Evolutionary conservation across 1,284 basidiomycete genomes (phyloP), one percentile per base, ranked within the genome.

Genomic region (Coniferiporia sulphurascens): DNA sequence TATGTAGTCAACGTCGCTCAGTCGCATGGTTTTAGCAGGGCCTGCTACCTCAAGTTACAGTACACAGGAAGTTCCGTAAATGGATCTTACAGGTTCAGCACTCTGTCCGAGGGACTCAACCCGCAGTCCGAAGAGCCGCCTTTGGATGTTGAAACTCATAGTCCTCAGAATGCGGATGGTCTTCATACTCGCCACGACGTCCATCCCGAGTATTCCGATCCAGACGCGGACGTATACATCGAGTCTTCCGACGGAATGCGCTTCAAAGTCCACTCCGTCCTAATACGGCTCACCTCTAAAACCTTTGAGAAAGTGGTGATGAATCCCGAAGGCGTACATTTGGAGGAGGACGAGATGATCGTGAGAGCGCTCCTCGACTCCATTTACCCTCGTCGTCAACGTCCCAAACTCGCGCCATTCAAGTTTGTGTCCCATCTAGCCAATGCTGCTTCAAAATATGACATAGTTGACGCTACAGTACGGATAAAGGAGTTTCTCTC

Each of bases 211-310:
- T 43, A 43, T 13, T 67, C 69, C 7, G 41, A 43, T 7, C 41
- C 41, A 13, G 79, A 79, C 38, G 79, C 75, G 19, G 82, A 86
- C 58, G 73, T 84, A 19, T 70, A 84, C 15, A 67, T 82, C 1
- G 71, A 68, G 45, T 72, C 79, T 4, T 74, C 73, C 53, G 32
- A 34, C 35, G 41, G 41, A 2, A 43, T 43, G 41, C 7, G 72
- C 13, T 78, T 76, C 61, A 70, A 72, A 17, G 65, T 79, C 2
- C 70, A 75, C 57, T 72, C 73, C 4, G 72, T 70, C 60, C 74
- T 72, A 12, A 71, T 81, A 17, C 69, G 71, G 58, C 70, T 67
- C 5, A 71, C 75, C 4, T 78, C 76, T 2, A n/a, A 43, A 13
- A 7, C 10, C 41, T 43, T 43, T 7, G 51, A 9, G 32, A 8